Evolutionary conservation across 2,329 filamentous ascomycete genomes (phyloP).

Genomic region (Colletotrichum phormii): DNA sequence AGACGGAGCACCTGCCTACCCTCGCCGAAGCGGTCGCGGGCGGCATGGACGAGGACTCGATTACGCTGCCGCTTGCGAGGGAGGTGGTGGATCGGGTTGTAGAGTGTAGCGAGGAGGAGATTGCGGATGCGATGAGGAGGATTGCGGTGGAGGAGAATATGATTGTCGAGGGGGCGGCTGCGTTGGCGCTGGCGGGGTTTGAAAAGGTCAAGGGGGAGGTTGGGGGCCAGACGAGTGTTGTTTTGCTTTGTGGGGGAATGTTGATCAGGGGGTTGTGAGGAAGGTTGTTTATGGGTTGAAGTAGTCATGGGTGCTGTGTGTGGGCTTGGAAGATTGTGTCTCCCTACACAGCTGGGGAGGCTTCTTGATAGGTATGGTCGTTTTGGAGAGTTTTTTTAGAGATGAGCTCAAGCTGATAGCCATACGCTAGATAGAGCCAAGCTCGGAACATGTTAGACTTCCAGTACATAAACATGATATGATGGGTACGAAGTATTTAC

Average conservation of each 20-base stretch:
- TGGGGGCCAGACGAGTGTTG: constrained; percentile 36
- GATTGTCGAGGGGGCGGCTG: constrained; percentile 41
- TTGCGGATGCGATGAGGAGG: constrained; percentile 29
- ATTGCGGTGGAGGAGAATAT: constrained; percentile 41
- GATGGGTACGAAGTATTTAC: not conserved
- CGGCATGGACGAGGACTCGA: constrained; percentile 40
- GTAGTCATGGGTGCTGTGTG: not conserved
- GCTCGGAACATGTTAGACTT: not conserved
- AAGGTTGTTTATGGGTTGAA: not conserved
- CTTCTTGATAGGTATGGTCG: too few species aligned
- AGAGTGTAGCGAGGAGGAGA: constrained; percentile 39
- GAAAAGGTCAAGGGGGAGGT: constrained; percentile 31
- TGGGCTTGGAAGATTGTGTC: not conserved
- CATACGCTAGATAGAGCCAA: too few species aligned
- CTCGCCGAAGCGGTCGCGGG: constrained; percentile 42
- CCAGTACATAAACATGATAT: too few species aligned
- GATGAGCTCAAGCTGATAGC: too few species aligned
- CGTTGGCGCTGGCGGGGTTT: constrained; percentile 40
- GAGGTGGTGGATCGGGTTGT: constrained; percentile 40
- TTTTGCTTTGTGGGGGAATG: constrained; percentile 39
- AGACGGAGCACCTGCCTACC: constrained; percentile 40
- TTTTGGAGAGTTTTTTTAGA: too few species aligned
- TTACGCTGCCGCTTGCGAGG: constrained; percentile 39
- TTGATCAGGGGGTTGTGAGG: constrained; percentile 11
- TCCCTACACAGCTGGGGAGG: too few species aligned